These are phyloP conservation scores for Picochlorum sp. DNA, from an alignment of 139 green algal species.

Conservation along the genomic window DNA sequence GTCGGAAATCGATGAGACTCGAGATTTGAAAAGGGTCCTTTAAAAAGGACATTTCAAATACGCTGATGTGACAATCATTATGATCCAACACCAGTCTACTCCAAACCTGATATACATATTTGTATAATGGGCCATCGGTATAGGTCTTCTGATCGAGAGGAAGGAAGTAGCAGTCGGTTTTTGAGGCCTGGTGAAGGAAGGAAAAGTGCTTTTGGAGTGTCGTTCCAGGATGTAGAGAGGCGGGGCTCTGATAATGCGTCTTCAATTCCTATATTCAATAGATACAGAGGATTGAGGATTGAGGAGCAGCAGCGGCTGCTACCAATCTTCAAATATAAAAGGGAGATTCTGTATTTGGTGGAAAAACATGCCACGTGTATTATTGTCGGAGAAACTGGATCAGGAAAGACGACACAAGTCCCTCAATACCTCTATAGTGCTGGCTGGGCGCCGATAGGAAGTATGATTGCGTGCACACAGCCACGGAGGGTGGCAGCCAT, in stretches of 20 bases:
- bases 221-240: conserved; percentile 27
- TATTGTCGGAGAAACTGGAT: conserved; percentile 65
- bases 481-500: conserved; percentile 62
- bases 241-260: too few species aligned
- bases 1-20: too few species aligned
- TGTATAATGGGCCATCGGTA: neutral
- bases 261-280: conserved; percentile 10
- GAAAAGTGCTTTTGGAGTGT: conserved; percentile 32
- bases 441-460: conserved; percentile 34
- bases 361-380: conserved; percentile 60
- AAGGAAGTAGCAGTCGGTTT: conserved; percentile 6
- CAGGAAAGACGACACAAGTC: conserved; percentile 65
- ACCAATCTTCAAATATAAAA: conserved; percentile 34
- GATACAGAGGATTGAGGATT: conserved; percentile 23
- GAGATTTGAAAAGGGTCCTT: too few species aligned
- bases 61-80: too few species aligned
- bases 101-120: too few species aligned
- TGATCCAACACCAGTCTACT: too few species aligned
- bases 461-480: conserved; percentile 70
- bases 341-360: conserved; percentile 69
- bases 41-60: too few species aligned
- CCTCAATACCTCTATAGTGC: conserved; percentile 57
- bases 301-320: conserved; percentile 30
- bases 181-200: conserved; percentile 25
- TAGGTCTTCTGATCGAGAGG: neutral